These are phyloP conservation scores for Fonsecaea multimorphosa DNA, from an alignment of 2,329 filamentous ascomycete species.

Conservation along the genomic window DNA sequence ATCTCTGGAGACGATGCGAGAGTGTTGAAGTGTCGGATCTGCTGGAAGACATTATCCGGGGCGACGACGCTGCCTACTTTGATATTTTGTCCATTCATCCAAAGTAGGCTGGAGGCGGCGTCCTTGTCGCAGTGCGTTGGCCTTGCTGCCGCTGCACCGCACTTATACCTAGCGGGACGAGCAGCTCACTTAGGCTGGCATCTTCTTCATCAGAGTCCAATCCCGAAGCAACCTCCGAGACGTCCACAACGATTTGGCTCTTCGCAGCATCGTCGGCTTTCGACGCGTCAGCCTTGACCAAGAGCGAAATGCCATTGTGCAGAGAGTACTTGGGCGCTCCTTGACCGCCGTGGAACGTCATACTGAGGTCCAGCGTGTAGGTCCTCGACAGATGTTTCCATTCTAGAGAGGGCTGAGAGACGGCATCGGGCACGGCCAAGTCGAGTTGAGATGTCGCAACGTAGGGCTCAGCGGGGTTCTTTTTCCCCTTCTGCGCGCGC, in stretches of 20 bases:
- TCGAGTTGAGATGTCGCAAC: constrained; percentile 31
- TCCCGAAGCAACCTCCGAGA: constrained; percentile 11
- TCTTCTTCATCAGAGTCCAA: constrained; percentile 19
- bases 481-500: neutral
- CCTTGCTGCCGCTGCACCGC: neutral
- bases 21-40: neutral
- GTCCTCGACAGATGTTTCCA: constrained; percentile 27
- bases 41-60: neutral
- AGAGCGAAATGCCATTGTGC: constrained; percentile 21
- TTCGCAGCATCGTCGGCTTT: constrained; percentile 18
- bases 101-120: constrained; percentile 33
- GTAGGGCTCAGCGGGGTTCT: constrained; percentile 9
- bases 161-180: neutral
- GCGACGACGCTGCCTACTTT: neutral
- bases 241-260: constrained; percentile 13
- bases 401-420: constrained; percentile 30
- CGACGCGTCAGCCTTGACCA: constrained; percentile 12
- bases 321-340: constrained; percentile 32
- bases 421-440: constrained; percentile 27
- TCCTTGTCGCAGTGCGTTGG: constrained; percentile 11
- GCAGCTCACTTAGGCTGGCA: neutral
- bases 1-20: neutral
- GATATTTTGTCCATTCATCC: constrained; percentile 16
- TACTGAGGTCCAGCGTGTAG: constrained; percentile 28
- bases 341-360: constrained; percentile 29